Conservation (phyloP, 441 rosid species). For the Oxalis stricta region DNA sequence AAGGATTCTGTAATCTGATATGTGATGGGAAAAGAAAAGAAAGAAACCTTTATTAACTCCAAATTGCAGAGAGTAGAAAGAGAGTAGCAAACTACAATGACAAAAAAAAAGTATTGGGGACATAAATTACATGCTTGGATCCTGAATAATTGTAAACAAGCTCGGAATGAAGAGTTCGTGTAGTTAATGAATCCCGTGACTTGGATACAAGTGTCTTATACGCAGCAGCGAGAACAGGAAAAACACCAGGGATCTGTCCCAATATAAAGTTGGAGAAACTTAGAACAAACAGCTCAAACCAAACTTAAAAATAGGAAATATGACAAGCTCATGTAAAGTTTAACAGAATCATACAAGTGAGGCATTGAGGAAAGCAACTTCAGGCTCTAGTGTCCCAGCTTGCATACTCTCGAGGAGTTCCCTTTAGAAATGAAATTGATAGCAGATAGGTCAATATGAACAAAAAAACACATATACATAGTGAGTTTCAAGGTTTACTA, state of each 20-base stretch:
- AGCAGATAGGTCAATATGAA: background rate
- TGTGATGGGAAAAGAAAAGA: conserved; percentile 22
- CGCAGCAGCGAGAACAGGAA: conserved; percentile 82
- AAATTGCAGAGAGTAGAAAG: background rate
- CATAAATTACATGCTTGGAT: conserved; percentile 58
- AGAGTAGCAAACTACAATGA: conserved; percentile 4
- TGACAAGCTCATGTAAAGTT: background rate
- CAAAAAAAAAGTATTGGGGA: conserved; percentile 4
- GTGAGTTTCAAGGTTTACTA: too few relatives aligned
- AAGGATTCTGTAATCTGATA: conserved; percentile 74
- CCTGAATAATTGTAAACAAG: conserved; percentile 80
- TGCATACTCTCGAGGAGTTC: conserved; percentile 60
- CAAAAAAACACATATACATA: too few relatives aligned
- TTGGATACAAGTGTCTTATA: conserved; percentile 62
- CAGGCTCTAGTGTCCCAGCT: conserved; percentile 65
- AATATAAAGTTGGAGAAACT: background rate
- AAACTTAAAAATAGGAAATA: background rate
- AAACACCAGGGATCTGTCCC: conserved; percentile 62
- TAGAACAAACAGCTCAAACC: conserved; percentile 1
- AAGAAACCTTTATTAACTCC: background rate
- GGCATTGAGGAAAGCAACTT: conserved; percentile 64
- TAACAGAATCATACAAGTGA: conserved; percentile 33
- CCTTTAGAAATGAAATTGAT: conserved; percentile 19
- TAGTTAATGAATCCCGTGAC: conserved; percentile 62
- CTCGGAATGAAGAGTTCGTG: conserved; percentile 85